Conservation (phyloP, 352 stramenopile genomes). For the Pythium scleroteichum region DNA sequence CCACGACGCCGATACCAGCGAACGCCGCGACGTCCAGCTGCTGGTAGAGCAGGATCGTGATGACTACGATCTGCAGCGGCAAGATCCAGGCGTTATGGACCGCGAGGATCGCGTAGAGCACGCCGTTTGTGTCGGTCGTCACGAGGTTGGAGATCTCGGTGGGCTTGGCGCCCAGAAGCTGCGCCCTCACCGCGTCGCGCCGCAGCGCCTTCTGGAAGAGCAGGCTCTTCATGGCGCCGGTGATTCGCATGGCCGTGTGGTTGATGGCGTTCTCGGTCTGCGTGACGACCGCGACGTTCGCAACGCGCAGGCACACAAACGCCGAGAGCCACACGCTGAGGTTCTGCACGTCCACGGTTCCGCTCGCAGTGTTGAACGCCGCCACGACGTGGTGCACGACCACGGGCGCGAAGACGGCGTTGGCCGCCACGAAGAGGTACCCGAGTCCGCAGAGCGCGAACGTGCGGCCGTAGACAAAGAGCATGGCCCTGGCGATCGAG, state of each 20-base stretch:
- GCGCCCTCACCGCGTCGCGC: slow-evolving; percentile 7
- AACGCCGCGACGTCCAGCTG: slow-evolving; percentile 21
- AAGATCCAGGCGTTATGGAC: slow-evolving; percentile 16
- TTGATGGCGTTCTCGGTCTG: slow-evolving; percentile 37
- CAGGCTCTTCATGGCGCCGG: slow-evolving; percentile 39
- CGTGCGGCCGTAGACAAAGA: slow-evolving; percentile 23
- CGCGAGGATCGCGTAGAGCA: slow-evolving; percentile 15
- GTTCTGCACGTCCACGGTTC: slow-evolving; percentile 28
- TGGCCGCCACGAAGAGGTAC: slow-evolving; percentile 34
- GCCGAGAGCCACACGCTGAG: slow-evolving; percentile 37
- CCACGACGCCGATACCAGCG: slow-evolving; percentile 13
- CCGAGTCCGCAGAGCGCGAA: slow-evolving; percentile 35
- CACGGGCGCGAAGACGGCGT: slow-evolving; percentile 39
- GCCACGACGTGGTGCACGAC: slow-evolving; percentile 50
- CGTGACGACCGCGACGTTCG: slow-evolving; percentile 29
- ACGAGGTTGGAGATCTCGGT: slow-evolving; percentile 16
- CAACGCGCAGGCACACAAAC: slow-evolving; percentile 42
- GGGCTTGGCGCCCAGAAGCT: background rate
- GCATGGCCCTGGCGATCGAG: slow-evolving; percentile 35
- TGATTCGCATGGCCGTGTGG: slow-evolving; percentile 36
- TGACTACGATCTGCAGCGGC: slow-evolving; percentile 12
- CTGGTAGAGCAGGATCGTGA: slow-evolving; percentile 19
- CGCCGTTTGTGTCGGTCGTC: slow-evolving; percentile 17
- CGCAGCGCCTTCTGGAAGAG: slow-evolving; percentile 48
- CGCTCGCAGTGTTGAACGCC: slow-evolving; percentile 21